Evolutionary conservation across 148 eudicot species (phyloP).

Genomic region (Diospyros lotus): DNA sequence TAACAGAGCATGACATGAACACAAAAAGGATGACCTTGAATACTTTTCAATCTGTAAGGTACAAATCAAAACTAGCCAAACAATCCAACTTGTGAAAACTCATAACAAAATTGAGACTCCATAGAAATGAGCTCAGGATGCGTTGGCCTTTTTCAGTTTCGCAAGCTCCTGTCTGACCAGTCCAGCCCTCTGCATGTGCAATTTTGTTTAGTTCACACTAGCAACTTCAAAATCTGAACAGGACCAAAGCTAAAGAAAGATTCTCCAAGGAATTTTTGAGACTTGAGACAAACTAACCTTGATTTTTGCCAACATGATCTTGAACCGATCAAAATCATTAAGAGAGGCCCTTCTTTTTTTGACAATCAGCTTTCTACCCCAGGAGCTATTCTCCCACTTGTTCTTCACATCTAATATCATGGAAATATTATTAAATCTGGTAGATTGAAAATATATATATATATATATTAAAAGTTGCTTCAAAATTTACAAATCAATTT

Average conservation of each 20-base stretch:
- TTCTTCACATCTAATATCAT: conserved; percentile 49
- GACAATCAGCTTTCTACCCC: conserved; percentile 65
- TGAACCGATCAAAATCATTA: conserved; percentile 65
- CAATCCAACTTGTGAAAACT: background rate
- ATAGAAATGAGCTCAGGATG: conserved; percentile 20
- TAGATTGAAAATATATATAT: background rate
- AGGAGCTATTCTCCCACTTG: conserved; percentile 77
- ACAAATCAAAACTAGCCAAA: background rate
- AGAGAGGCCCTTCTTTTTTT: conserved; percentile 64
- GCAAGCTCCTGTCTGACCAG: conserved; percentile 51
- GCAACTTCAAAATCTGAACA: background rate
- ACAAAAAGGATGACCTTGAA: too few species aligned
- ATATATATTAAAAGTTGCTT: too few species aligned
- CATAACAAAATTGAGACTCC: conserved; percentile 21
- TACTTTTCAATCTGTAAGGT: too few species aligned
- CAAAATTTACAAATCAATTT: background rate
- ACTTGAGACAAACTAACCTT: conserved; percentile 32
- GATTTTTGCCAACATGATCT: conserved; percentile 73
- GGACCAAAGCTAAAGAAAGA: background rate
- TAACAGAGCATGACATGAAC: too few species aligned
- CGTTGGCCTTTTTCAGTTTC: conserved; percentile 37
- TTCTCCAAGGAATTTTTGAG: background rate
- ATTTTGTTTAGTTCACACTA: background rate
- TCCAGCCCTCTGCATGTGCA: conserved; percentile 44
- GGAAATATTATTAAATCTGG: background rate